phyloP scores from a whole-genome alignment of 148 eudicot species.

The Chenopodium suecicum region DNA sequence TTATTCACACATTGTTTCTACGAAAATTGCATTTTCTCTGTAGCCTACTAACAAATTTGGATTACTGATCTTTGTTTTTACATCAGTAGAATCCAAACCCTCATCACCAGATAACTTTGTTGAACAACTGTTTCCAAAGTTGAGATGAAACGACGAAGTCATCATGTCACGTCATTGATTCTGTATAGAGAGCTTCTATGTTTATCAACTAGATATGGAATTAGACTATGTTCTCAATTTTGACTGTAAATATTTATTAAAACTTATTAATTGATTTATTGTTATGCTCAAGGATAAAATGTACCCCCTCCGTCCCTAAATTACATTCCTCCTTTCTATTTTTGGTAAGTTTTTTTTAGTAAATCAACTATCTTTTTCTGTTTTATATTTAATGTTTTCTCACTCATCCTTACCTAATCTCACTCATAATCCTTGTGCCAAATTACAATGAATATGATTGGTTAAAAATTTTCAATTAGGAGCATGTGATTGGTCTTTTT shows the following conservation, averaged over 20 bases:
- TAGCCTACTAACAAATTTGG: neutral
- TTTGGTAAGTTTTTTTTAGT: no score
- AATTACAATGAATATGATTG: no score
- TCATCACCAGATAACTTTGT: neutral
- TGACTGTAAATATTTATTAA: neutral
- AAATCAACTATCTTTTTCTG: no score
- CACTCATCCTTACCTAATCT: no score
- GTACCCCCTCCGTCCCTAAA: no score
- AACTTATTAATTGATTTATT: no score
- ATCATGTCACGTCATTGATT: neutral
- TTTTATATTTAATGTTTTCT: no score
- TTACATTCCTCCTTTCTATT: no score
- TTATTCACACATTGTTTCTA: neutral
- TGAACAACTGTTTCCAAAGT: neutral
- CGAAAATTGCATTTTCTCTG: neutral
- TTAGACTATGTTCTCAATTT: neutral
- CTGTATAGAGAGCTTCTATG: slow-evolving; percentile 3
- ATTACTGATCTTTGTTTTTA: slow-evolving; percentile 4
- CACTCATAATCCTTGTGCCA: no score
- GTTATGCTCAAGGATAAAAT: no score
- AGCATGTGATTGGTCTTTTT: no score
- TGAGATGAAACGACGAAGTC: neutral
- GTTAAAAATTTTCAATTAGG: no score
- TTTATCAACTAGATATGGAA: neutral
- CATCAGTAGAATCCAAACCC: neutral